Percentiles rank a stretch among this genome's conserved stretches.
phyloP scores from a whole-genome alignment of 2,329 filamentous ascomycete genomes.

The Ilyonectria mors-panacis region DNA sequence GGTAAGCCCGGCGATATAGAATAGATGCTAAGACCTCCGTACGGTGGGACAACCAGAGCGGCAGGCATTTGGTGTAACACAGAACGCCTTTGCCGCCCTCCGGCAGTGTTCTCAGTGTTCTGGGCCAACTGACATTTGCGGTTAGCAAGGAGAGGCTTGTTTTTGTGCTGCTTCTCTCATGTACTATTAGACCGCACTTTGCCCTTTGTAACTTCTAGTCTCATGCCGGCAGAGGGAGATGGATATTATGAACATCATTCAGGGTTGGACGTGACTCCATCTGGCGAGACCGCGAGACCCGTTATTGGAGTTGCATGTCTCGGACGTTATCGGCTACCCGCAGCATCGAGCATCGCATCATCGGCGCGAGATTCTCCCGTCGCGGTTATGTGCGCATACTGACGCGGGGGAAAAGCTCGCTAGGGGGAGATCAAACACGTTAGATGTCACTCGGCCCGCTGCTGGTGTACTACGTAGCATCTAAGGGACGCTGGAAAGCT shows the following conservation, averaged over 20 bases:
- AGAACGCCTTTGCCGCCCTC: conserved; percentile 11
- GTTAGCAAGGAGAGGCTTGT: neutral
- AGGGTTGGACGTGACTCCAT: neutral
- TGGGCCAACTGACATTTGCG: neutral
- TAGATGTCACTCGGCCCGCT: neutral
- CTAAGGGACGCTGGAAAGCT: conserved; percentile 2
- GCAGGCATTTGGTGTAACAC: conserved; percentile 13
- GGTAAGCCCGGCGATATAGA: conserved; percentile 2
- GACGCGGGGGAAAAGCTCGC: neutral
- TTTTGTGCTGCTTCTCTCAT: neutral
- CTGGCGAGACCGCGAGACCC: conserved; percentile 14
- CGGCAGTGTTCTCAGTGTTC: neutral
- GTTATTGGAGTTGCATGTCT: conserved; percentile 9
- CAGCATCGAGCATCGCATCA: conserved; percentile 23
- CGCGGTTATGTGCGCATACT: neutral
- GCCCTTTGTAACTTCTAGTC: neutral
- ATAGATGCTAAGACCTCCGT: conserved; percentile 6
- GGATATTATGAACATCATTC: neutral
- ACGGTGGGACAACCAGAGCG: conserved; percentile 7
- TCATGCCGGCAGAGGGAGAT: neutral
- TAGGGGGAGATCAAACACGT: neutral
- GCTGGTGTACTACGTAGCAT: neutral
- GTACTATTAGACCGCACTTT: neutral
- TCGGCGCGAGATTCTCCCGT: neutral
- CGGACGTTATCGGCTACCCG: conserved; percentile 13